These are phyloP conservation scores for Xylaria acuta DNA, from an alignment of 495 filamentous ascomycete genomes.

Conservation along the genomic window DNA sequence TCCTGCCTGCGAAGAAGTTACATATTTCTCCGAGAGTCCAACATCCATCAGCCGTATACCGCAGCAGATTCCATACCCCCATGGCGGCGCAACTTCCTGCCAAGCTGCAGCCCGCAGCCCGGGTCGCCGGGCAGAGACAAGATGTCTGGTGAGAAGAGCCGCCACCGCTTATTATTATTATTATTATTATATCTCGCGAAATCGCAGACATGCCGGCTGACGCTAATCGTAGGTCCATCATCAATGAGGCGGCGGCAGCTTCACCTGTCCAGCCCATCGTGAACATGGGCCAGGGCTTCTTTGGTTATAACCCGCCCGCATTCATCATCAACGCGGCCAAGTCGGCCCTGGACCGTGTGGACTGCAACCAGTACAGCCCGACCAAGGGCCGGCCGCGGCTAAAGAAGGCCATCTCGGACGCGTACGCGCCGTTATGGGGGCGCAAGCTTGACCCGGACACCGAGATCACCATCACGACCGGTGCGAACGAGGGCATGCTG, in stretches of 20 bases:
- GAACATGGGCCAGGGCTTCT: slow-evolving; percentile 98
- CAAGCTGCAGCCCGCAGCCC: slow-evolving; percentile 69
- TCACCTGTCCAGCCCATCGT: slow-evolving; percentile 90
- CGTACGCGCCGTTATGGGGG: slow-evolving; percentile 87
- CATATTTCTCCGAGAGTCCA: not conserved
- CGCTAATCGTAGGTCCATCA: slow-evolving; percentile 72
- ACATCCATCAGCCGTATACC: slow-evolving; percentile 1
- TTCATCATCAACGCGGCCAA: slow-evolving; percentile 94
- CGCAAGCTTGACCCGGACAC: slow-evolving; percentile 81
- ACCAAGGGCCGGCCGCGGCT: slow-evolving; percentile 90
- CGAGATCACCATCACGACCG: slow-evolving; percentile 93
- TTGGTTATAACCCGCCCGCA: slow-evolving; percentile 93
- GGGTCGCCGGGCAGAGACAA: slow-evolving; percentile 81
- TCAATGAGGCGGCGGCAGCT: slow-evolving; percentile 86
- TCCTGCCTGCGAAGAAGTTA: slow-evolving; percentile 8
- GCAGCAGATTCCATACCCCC: slow-evolving; percentile 37
- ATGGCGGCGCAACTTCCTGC: slow-evolving; percentile 37
- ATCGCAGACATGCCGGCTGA: slow-evolving; percentile 3
- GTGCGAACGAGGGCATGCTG: slow-evolving; percentile 97
- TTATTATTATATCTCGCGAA: not conserved
- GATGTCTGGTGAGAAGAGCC: slow-evolving; percentile 82
- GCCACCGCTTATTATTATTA: too few species aligned
- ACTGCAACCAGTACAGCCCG: slow-evolving; percentile 98
- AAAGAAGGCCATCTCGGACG: slow-evolving; percentile 87
- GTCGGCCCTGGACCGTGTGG: slow-evolving; percentile 84